These are phyloP conservation scores for Scedosporium apiospermum DNA, from an alignment of 2,329 filamentous ascomycete genomes.

Conservation along the genomic window DNA sequence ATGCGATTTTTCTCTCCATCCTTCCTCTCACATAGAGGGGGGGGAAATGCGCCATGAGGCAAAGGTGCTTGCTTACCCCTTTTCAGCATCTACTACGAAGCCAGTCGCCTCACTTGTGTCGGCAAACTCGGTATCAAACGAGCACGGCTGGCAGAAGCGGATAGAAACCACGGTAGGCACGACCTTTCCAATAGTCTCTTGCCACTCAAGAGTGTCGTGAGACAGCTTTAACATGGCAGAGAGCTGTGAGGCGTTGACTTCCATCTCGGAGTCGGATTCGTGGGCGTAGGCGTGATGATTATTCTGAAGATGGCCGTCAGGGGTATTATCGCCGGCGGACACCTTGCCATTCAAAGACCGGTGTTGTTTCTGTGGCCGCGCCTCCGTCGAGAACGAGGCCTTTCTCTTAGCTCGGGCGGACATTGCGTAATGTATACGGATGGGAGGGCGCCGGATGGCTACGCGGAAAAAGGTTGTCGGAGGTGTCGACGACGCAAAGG, in stretches of 20 bases:
- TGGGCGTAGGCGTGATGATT: constrained; percentile 21
- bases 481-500: background rate
- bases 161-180: constrained; percentile 97
- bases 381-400: constrained; percentile 32
- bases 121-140: constrained; percentile 94
- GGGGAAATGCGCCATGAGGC: background rate
- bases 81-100: constrained; percentile 92
- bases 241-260: background rate
- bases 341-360: constrained; percentile 37
- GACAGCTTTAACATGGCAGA: constrained; percentile 5
- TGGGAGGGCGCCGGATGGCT: background rate
- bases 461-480: background rate
- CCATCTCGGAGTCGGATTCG: constrained; percentile 22
- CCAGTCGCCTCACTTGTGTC: constrained; percentile 93
- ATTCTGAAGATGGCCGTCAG: constrained; percentile 20
- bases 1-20: background rate
- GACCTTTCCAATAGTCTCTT: constrained; percentile 87
- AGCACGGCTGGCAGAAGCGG: constrained; percentile 94
- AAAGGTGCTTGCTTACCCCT: constrained; percentile 47
- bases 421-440: constrained; percentile 22
- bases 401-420: constrained; percentile 42
- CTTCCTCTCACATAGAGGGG: background rate
- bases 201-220: constrained; percentile 57
- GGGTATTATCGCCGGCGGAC: constrained; percentile 40
- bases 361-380: constrained; percentile 31